A percentile compares a stretch with the other conserved stretches of the same genome.
Conservation (phyloP, 129 eudicot species). For the Chrysanthemum makinoi region DNA sequence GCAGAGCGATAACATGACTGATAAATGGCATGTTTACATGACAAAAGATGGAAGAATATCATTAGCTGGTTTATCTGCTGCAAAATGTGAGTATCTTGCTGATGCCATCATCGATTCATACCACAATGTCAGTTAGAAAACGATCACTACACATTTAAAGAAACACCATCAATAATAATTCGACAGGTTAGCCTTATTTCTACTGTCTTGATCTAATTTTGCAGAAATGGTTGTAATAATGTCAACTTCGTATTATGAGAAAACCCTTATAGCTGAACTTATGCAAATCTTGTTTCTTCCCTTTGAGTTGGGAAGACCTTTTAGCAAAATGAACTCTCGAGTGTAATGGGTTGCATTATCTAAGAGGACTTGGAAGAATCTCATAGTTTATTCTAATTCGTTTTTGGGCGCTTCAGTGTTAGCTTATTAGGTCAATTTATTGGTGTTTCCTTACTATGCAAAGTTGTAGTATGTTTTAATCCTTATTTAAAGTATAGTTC, state of each 20-base stretch:
- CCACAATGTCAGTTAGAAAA: slow-evolving; percentile 72
- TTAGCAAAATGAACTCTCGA: background rate
- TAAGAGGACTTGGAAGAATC: background rate
- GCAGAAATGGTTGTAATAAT: slow-evolving; percentile 31
- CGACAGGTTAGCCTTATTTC: slow-evolving; percentile 21
- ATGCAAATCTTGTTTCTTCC: slow-evolving; percentile 28
- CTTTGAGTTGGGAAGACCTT: slow-evolving; percentile 26
- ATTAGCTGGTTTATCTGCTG: slow-evolving; percentile 87
- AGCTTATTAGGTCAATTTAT: background rate
- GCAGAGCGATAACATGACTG: slow-evolving; percentile 94
- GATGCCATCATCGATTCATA: slow-evolving; percentile 96
- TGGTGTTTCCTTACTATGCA: background rate
- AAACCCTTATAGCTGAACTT: slow-evolving; percentile 25
- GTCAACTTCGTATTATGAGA: slow-evolving; percentile 22
- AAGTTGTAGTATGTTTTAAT: background rate
- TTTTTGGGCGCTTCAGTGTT: background rate
- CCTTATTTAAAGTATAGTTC: no score
- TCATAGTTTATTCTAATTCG: background rate
- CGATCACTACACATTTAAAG: background rate
- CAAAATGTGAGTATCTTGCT: slow-evolving; percentile 97
- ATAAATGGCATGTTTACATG: slow-evolving; percentile 98
- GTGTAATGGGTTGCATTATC: background rate
- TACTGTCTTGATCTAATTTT: slow-evolving; percentile 20
- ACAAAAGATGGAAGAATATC: slow-evolving; percentile 99
- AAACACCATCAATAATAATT: slow-evolving; percentile 21